Base-by-base conservation (phyloP, 1,284 basidiomycete genomes). In the Exsudoporus floridanus region DNA sequence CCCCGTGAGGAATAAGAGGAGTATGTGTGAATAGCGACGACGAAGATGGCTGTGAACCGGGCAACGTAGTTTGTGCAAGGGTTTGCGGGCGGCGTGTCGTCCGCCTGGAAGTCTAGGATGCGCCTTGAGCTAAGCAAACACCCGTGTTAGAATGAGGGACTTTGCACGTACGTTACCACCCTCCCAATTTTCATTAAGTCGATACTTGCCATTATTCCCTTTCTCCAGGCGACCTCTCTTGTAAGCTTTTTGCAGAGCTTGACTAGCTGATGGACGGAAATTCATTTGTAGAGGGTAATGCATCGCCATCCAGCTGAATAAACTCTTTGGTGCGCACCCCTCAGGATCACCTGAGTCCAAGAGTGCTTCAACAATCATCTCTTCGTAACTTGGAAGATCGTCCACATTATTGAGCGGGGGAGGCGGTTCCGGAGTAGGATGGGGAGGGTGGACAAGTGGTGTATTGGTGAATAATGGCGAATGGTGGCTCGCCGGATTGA, bases 261-360 rank as follows among this genome's bases (percentile, higher is more conserved):
- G 89, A 63, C 88, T 89, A 5, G 89, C 90, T 4, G 86, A 90
- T 2, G 89, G 89, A 27, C 89, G 77, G 62, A 92, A 92, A 71
- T 92, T 92, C n/a, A 79, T 82, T 65, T 91, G 88, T 7, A 92
- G 65, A n/a, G 90, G 89, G 66, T 90, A 92, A 38, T 81, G 78
- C 42, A 78, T 73, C 3, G 83, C 83, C 86, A 92, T 92, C 86
- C 86, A 89, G 8, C 80, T 74, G 66, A 89, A 92, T 30, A 92
- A 64, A 58, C 83, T 83, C 63, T 90, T 92, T n/a, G 89, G 89
- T 8, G 83, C 83, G 44, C 80, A 80, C 14, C 90, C 90, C 41
- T 90, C 86, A 6, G 81, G 74, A 52, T 89, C 86, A 10, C 70
- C 74, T 41, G 79, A 76, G 50, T 84, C 86, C 25, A 73, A 66